A percentile compares a stretch with the other conserved stretches of the same genome.
These are phyloP conservation scores for Melanogaster broomeanus DNA, from an alignment of 768 basidiomycete species.

Conservation along the genomic window DNA sequence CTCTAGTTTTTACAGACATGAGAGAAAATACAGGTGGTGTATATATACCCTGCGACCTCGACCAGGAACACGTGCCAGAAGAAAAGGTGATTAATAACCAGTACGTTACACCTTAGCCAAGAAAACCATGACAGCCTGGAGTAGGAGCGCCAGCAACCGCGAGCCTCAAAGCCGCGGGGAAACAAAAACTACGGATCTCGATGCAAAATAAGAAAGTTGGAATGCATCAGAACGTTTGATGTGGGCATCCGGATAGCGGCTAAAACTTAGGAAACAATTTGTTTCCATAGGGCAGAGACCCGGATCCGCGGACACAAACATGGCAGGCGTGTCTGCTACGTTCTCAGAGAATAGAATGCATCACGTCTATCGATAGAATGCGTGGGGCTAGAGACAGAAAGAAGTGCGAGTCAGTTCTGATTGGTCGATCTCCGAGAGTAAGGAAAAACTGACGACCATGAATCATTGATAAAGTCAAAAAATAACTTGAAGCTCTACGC, in stretches of 20 bases:
- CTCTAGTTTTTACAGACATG: no score
- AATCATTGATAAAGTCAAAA: background rate
- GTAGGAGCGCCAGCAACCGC: no score
- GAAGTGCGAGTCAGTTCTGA: background rate
- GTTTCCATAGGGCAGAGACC: background rate
- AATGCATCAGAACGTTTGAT: background rate
- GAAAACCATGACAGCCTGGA: no score
- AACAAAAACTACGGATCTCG: no score
- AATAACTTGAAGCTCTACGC: background rate
- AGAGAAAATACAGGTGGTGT: no score
- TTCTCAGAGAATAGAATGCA: background rate
- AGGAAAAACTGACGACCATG: background rate
- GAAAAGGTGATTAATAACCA: no score
- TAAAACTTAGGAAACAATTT: background rate
- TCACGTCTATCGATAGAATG: background rate
- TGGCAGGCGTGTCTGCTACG: background rate
- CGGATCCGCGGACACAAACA: background rate
- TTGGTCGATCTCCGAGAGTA: background rate
- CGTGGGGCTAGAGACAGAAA: background rate
- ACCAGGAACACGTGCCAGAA: no score
- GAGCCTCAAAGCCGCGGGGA: no score
- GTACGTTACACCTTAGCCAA: no score
- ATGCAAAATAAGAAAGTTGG: background rate
- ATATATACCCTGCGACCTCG: no score
- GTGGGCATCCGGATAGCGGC: background rate